These are phyloP conservation scores for Scortechinia acanthostroma DNA, from an alignment of 2,329 filamentous ascomycete species.

Conservation along the genomic window DNA sequence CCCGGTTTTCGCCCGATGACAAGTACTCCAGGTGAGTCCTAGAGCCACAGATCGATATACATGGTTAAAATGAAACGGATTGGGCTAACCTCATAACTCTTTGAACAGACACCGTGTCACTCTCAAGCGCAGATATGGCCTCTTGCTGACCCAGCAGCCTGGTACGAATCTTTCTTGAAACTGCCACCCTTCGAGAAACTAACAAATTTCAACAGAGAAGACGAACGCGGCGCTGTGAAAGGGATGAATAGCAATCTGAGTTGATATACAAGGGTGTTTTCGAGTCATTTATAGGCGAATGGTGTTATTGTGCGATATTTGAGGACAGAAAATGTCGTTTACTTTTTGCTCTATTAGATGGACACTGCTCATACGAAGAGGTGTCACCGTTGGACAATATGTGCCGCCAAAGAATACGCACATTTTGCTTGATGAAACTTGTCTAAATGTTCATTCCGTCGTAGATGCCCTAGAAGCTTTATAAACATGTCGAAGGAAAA, in stretches of 20 bases:
- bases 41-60: constrained; percentile 5
- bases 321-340: constrained; percentile 5
- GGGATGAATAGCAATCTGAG: background rate
- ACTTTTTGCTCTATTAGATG: no score
- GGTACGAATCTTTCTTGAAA: background rate
- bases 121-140: constrained; percentile 84
- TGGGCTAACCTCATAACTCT: no score
- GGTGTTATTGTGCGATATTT: constrained; percentile 3
- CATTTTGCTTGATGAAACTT: no score
- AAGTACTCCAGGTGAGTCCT: constrained; percentile 73
- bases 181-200: background rate
- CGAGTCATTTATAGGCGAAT: background rate
- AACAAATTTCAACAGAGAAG: background rate
- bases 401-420: no score
- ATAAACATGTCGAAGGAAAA: no score
- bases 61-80: constrained; percentile 5
- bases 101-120: constrained; percentile 74
- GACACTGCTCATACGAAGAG: no score
- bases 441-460: no score
- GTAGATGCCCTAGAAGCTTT: no score
- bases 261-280: background rate
- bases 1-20: constrained; percentile 94
- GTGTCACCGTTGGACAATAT: no score
- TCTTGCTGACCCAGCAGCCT: constrained; percentile 77
- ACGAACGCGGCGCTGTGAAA: background rate